Conservation (phyloP, 495 filamentous ascomycete genomes). For the Xylaria flabelliformis region DNA sequence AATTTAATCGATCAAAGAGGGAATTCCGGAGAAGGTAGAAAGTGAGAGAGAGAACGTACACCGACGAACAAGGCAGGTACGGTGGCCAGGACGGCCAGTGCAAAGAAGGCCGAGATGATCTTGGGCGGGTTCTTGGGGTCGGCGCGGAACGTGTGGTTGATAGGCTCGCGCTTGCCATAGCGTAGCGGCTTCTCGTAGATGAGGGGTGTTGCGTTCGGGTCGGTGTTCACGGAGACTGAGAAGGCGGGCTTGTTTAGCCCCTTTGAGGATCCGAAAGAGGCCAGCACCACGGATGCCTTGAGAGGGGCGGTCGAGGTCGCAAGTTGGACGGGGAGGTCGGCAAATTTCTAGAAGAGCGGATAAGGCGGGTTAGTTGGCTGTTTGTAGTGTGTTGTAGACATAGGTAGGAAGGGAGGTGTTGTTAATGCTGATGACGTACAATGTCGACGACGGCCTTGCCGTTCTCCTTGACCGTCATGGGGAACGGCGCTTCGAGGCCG, state of each 20-base stretch:
- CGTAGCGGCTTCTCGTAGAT: conserved; percentile 69
- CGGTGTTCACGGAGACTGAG: conserved; percentile 57
- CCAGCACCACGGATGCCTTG: conserved; percentile 79
- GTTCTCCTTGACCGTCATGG: conserved; percentile 82
- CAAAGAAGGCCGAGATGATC: conserved; percentile 80
- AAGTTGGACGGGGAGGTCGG: conserved; percentile 87
- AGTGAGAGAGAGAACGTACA: conserved; percentile 57
- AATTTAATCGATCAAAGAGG: conserved; percentile 26
- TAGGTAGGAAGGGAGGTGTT: neutral
- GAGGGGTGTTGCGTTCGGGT: conserved; percentile 66
- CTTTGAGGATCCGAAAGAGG: conserved; percentile 78
- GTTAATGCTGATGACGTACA: conserved; percentile 56
- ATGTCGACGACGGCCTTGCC: conserved; percentile 85
- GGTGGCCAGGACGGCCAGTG: conserved; percentile 70
- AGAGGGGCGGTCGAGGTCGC: conserved; percentile 70
- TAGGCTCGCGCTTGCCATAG: conserved; percentile 82
- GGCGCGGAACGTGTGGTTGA: conserved; percentile 87
- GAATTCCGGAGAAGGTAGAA: neutral
- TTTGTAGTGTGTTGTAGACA: too few relatives aligned
- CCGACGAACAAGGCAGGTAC: conserved; percentile 72
- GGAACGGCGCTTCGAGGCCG: conserved; percentile 87
- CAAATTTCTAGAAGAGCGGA: conserved; percentile 68
- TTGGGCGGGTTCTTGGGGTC: conserved; percentile 83
- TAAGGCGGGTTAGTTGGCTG: conserved; percentile 1
- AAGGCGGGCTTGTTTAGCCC: conserved; percentile 75